Conservation (phyloP, 192 early-diverging fungal genomes). For the Neocallimastix lanati region DNA sequence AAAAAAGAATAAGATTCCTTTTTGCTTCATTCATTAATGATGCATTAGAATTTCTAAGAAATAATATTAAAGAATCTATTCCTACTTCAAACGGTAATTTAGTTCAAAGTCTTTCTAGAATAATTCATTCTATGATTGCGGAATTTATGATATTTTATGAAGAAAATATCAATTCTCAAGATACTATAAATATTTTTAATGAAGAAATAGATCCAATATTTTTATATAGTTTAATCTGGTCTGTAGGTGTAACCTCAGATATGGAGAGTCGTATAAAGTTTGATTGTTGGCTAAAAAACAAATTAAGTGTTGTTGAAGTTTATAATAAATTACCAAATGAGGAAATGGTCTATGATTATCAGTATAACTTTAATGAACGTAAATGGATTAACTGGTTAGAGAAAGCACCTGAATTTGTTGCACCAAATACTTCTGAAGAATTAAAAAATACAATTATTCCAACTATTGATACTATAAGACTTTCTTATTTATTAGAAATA, state of each 20-base stretch:
- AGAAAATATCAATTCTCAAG: conserved; percentile 17
- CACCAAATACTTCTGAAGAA: background rate
- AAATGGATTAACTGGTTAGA: background rate
- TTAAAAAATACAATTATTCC: conserved; percentile 35
- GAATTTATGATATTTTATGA: conserved; percentile 2
- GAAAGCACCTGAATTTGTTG: background rate
- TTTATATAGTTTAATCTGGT: conserved; percentile 35
- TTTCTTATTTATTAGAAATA: conserved; percentile 26
- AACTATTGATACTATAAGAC: conserved; percentile 34
- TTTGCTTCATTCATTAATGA: background rate
- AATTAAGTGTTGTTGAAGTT: background rate
- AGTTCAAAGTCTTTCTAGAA: conserved; percentile 20
- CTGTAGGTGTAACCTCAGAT: conserved; percentile 30
- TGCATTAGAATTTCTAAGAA: conserved; percentile 10
- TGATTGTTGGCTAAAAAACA: conserved; percentile 16
- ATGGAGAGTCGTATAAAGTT: conserved; percentile 31
- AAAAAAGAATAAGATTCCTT: conserved; percentile 9
- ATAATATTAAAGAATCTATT: conserved; percentile 12
- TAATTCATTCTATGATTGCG: conserved; percentile 23
- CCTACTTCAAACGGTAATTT: conserved; percentile 29
- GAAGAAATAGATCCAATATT: conserved; percentile 22
- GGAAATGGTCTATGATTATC: background rate
- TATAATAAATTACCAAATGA: background rate
- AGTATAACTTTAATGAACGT: background rate
- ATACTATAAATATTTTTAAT: conserved; percentile 14